Percentiles rank a stretch among this genome's conserved stretches.
phyloP scores from a whole-genome alignment of 169 alveolate genomes.

The Theileria sp. region DNA sequence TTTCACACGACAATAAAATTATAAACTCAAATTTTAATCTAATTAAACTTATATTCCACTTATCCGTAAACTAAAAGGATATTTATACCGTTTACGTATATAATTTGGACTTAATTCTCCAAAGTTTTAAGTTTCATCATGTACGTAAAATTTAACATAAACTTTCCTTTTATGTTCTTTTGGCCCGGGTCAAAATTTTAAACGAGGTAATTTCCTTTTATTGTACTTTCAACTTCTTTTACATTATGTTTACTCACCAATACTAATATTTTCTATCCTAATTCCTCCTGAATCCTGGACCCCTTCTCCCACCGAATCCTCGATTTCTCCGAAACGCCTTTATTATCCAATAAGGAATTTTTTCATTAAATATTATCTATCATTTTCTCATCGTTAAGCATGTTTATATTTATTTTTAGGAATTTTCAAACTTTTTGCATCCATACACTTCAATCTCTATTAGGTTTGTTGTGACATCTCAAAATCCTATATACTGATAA shows the following conservation, averaged over 20 bases:
- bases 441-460: neutral
- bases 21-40: conserved; percentile 9
- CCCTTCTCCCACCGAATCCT: neutral
- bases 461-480: neutral
- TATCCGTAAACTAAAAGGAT: neutral
- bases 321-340: neutral
- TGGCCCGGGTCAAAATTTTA: neutral
- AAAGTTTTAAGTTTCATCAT: neutral
- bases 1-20: conserved; percentile 19
- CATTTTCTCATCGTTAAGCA: neutral
- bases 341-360: neutral
- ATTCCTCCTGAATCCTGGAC: neutral
- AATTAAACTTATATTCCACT: neutral
- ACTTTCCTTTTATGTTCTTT: neutral
- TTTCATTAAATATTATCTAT: neutral
- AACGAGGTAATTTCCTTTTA: neutral
- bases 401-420: neutral
- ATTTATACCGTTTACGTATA: neutral
- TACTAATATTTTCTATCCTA: neutral
- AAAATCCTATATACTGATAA: neutral
- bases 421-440: neutral
- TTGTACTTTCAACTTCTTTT: neutral
- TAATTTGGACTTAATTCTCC: neutral
- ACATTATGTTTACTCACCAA: neutral
- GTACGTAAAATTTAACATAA: neutral